Percentiles rank a stretch among this genome's conserved stretches.
phyloP scores from a whole-genome alignment of 345 rosid genomes.

The Erucastrum elatum region DNA sequence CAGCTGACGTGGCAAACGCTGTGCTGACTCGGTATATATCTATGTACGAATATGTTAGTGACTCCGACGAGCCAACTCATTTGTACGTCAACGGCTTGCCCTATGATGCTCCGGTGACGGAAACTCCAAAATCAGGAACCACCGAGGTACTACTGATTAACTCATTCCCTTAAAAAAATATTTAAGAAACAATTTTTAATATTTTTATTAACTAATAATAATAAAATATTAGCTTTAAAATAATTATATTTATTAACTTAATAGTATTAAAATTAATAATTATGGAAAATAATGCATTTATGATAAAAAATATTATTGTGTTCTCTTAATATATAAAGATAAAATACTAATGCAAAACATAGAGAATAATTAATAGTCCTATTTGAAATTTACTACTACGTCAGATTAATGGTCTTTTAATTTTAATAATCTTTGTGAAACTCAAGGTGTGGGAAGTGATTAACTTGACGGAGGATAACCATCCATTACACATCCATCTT shows the following conservation, averaged over 20 bases:
- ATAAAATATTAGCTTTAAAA: not conserved
- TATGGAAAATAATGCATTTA: not conserved
- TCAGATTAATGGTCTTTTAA: conserved; percentile 1
- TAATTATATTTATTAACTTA: too few relatives aligned
- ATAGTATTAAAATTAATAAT: not conserved
- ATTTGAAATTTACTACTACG: too few relatives aligned
- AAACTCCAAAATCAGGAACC: conserved; percentile 67
- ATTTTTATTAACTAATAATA: not conserved
- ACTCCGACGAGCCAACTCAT: conserved; percentile 70
- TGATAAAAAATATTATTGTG: not conserved
- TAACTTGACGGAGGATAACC: conserved; percentile 87
- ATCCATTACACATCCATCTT: conserved; percentile 85
- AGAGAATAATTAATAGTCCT: not conserved
- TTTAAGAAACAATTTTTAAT: not conserved
- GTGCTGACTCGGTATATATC: conserved; percentile 60
- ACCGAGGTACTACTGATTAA: conserved; percentile 46
- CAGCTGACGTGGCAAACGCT: conserved; percentile 46
- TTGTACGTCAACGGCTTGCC: conserved; percentile 72
- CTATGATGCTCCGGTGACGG: conserved; percentile 63
- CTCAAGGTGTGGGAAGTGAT: conserved; percentile 81
- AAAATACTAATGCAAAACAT: not conserved
- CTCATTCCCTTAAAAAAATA: not conserved
- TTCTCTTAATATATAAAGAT: not conserved
- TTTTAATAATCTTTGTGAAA: conserved; percentile 11
- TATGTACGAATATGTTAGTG: conserved; percentile 75